Conservation (phyloP, 495 filamentous ascomycete species). For the Annulohypoxylon maeteangense region DNA sequence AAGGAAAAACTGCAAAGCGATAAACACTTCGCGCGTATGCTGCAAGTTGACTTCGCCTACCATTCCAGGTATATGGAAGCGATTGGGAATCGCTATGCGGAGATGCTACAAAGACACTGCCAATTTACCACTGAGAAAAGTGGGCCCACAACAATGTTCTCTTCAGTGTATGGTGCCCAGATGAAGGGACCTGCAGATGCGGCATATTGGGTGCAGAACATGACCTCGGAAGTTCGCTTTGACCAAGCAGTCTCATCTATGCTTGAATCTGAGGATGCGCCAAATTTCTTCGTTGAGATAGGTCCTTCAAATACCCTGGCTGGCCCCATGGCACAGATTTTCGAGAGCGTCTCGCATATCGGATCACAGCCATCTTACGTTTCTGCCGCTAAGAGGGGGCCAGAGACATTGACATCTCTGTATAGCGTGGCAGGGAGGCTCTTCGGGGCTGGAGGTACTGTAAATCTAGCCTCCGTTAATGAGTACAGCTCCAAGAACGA, state of each 20-base stretch:
- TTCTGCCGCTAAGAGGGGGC: constrained; percentile 43
- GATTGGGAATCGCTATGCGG: constrained; percentile 46
- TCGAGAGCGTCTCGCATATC: not conserved
- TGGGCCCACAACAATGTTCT: constrained; percentile 45
- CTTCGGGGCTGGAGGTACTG: not conserved
- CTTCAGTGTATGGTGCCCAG: constrained; percentile 46
- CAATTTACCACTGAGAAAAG: not conserved
- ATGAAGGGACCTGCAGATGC: constrained; percentile 19
- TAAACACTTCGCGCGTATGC: constrained; percentile 51
- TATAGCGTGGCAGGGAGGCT: not conserved
- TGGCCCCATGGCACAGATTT: constrained; percentile 56
- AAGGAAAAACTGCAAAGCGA: constrained; percentile 52
- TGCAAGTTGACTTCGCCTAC: constrained; percentile 63
- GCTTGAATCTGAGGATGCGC: constrained; percentile 4
- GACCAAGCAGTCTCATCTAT: constrained; percentile 40
- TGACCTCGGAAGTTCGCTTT: constrained; percentile 52
- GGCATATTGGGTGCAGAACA: constrained; percentile 53
- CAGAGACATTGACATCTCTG: constrained; percentile 23
- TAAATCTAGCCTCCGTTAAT: constrained; percentile 13
- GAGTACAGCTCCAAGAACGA: not conserved
- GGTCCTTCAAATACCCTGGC: constrained; percentile 61
- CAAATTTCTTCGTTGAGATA: constrained; percentile 58
- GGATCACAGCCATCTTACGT: not conserved
- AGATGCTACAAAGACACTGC: constrained; percentile 32
- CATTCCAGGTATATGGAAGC: constrained; percentile 59